phyloP scores from a whole-genome alignment of 495 filamentous ascomycete genomes.

The Thozetella sp. region DNA sequence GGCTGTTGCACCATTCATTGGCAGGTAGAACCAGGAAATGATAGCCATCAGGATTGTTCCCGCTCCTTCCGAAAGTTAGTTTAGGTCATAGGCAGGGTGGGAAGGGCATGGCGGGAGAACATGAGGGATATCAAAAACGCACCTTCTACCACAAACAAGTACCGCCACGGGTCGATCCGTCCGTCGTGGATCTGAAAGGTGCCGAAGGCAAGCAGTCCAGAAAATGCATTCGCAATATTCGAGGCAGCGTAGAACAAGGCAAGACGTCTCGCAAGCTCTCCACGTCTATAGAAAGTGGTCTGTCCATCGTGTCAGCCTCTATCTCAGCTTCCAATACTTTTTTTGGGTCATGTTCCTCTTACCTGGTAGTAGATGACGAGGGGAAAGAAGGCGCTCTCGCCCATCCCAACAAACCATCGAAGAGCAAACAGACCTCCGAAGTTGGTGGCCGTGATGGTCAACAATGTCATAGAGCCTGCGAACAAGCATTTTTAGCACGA shows the following conservation, averaged over 20 bases:
- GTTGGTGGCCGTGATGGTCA: constrained; percentile 52
- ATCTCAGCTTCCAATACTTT: neutral
- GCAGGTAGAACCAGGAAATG: constrained; percentile 74
- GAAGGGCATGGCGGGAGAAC: neutral
- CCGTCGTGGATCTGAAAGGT: constrained; percentile 68
- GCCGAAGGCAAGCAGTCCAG: constrained; percentile 73
- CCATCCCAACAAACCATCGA: constrained; percentile 70
- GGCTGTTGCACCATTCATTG: constrained; percentile 61
- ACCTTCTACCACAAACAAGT: constrained; percentile 77
- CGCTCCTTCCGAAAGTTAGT: constrained; percentile 26
- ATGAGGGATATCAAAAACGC: neutral
- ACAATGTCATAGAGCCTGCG: constrained; percentile 52
- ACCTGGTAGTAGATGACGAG: constrained; percentile 56
- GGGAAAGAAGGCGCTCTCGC: constrained; percentile 76
- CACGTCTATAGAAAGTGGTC: constrained; percentile 67
- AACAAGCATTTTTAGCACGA: neutral
- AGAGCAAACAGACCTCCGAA: constrained; percentile 69
- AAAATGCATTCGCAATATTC: constrained; percentile 74
- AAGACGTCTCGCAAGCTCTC: constrained; percentile 74
- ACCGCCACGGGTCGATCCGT: constrained; percentile 62
- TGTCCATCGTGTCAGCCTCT: neutral
- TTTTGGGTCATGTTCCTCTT: neutral
- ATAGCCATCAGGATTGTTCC: constrained; percentile 64
- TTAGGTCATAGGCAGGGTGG: neutral
- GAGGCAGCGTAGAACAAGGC: constrained; percentile 80